Base-by-base conservation (phyloP, 2,329 filamentous ascomycete species). In the Pestalotiopsis sp. region DNA sequence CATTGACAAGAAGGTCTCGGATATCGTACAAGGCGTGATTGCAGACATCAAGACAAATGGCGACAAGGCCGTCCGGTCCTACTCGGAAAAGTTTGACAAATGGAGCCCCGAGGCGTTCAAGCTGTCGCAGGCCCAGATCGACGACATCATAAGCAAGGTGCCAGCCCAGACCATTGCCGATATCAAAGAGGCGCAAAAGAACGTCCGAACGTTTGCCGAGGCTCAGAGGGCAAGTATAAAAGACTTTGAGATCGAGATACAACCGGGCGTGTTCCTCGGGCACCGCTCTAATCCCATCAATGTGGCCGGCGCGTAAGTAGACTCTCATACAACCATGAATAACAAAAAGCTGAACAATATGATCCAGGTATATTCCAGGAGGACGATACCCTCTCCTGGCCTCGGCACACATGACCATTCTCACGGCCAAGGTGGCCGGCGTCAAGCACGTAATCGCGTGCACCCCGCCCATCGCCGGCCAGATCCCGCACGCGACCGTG, bases 401-500 rank as follows among this genome's bases (percentile, higher is more conserved):
- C 1, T 85, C 82, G 7, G 84, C 84, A 2, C 86, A 87, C 73
- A 87, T 87, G 86, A 87, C 85, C 2, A 86, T 87, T 61, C 73
- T 87, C 4, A 87, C 85, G 0, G 85, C 85, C 25, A 87, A 87
- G 72, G 83, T 84, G 4, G 85, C 86, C 4, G 86, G 86, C 2
- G 85, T 87, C 1, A 77, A 77, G n/a, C 76, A 83, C 64, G 84
- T 87, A 4, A 79, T 85, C 6, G 85, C 77, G 13, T 87, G 83
- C 73, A 88, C 86, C 5, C 86, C 85, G 4, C 86, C 85, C 0
- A 86, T 86, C 66, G 73, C 74, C 0, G 86, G 85, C 2, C 65
- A 83, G 65, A 79, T 88, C 25, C 85, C 86, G 0, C 73, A 78
- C 58, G 81, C 83, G 0, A 87, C 85, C 0, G 78, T 88, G 4